phyloP scores from a whole-genome alignment of 805 yeast genomes.

The Candida lessepsii region DNA sequence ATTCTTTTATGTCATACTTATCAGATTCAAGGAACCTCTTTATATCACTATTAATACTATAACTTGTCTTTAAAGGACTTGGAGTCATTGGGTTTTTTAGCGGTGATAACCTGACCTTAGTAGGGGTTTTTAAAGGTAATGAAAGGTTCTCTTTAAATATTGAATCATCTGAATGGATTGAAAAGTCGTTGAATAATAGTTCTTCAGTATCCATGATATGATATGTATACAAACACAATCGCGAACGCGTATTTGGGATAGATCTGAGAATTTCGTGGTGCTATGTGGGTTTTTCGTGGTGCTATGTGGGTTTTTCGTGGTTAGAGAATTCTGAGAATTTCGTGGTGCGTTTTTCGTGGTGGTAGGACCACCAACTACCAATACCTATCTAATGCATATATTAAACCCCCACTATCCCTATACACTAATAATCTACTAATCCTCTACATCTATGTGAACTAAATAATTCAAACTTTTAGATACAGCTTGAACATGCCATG shows the following conservation, averaged over 20 bases:
- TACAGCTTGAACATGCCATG: constrained; percentile 76
- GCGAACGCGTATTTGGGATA: constrained; percentile 5
- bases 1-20: background rate
- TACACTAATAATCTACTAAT: too few species aligned
- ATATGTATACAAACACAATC: background rate
- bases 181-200: constrained; percentile 11
- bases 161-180: constrained; percentile 17
- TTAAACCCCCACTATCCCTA: too few species aligned
- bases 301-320: too few species aligned
- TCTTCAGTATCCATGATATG: constrained; percentile 7
- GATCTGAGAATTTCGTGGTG: too few species aligned
- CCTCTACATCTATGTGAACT: constrained; percentile 55
- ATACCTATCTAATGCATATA: too few species aligned
- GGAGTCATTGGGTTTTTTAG: constrained; percentile 8
- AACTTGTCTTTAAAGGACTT: constrained; percentile 7
- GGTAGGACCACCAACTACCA: too few species aligned
- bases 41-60: constrained; percentile 5
- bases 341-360: too few species aligned
- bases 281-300: too few species aligned
- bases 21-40: constrained; percentile 1
- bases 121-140: constrained; percentile 1
- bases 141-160: constrained; percentile 11
- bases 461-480: constrained; percentile 56
- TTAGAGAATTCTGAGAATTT: too few species aligned
- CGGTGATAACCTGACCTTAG: constrained; percentile 6